phyloP scores from a whole-genome alignment of 129 eudicot species.

The Flaveria sonorensis region DNA sequence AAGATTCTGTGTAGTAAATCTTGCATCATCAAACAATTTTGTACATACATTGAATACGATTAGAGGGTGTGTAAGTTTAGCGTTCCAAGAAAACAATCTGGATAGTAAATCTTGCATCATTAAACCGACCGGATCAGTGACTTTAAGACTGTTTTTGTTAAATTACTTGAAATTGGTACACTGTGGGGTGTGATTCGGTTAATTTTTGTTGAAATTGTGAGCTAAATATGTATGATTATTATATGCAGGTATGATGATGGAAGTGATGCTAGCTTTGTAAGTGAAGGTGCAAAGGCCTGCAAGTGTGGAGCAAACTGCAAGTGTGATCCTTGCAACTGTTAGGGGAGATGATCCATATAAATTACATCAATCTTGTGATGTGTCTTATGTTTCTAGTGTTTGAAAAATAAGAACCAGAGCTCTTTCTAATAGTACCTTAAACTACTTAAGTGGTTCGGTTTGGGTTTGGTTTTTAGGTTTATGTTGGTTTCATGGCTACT shows the following conservation, averaged over 20 bases:
- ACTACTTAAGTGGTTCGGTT: not conserved
- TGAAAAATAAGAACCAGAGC: conserved; percentile 1
- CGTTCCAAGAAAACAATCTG: not conserved
- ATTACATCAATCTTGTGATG: not conserved
- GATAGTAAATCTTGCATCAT: not conserved
- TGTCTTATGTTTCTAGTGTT: not conserved
- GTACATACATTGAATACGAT: too few relatives aligned
- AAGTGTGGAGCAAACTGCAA: conserved; percentile 65
- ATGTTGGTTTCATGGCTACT: conserved; percentile 3
- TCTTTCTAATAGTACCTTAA: not conserved
- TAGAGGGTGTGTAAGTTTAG: too few relatives aligned
- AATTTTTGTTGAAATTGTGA: not conserved
- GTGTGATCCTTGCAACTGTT: conserved; percentile 65
- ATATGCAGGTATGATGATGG: conserved; percentile 42
- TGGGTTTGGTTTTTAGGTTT: not conserved
- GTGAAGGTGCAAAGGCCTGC: conserved; percentile 51
- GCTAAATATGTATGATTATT: not conserved
- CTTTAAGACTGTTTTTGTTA: not conserved
- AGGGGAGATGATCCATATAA: not conserved
- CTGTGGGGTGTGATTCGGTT: not conserved
- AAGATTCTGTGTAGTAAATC: too few relatives aligned
- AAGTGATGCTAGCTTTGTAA: conserved; percentile 40
- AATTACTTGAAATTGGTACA: not conserved
- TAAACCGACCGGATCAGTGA: not conserved
- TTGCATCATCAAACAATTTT: too few relatives aligned